Base-by-base conservation (phyloP, 2,329 filamentous ascomycete genomes). In the Coniochaeta sp. region DNA sequence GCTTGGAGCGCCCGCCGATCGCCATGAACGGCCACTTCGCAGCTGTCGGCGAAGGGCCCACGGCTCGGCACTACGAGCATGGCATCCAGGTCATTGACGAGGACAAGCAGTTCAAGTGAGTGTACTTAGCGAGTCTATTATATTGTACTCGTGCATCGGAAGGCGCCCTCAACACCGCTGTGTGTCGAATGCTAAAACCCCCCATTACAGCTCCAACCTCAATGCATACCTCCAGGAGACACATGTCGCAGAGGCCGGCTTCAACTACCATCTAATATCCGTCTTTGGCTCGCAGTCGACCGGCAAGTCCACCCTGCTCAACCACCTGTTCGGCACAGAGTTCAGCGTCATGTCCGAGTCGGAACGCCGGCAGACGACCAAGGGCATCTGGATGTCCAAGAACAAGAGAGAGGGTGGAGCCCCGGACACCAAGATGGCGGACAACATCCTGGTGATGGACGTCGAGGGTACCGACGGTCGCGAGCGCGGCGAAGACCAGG, bases 301-400 rank as follows among this genome's bases (percentile, higher is more conserved):
- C 38, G 95, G 95, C 67, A 99, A 99, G 79, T 98, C 95, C 54
- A 99, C 95, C 6, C 83, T 99, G 54, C 86, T 99, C 65, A 99
- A 99, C 79, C 83, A 93, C 76, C 87, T 99, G 61, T 99, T 99
- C 73, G 91, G 91, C 64, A 99, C 95, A 66, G 84, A 93, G 61
- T 99, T 99, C 78, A 93, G 91, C 67, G 93, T 99, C 72, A 99
- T 99, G 95, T 91, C 91, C 68, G 95, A 99, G 81, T 83, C 87
- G 64, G 92, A 97, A 74, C 86, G 95, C 65, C 88, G 92, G 63
- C 95, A 99, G 81, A 99, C 95, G 0, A 99, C 95, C 52, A 99
- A 98, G 80, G 95, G 95, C 71, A 99, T 99, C 73, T 99, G 95
- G 95, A 89, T 99, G 89, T 96, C 93, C 65, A 96, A 96, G 80